Percentiles rank a stretch among this genome's conserved stretches.
Conservation (phyloP, 176 grass and related monocot species). For the Eragrostis curvula region DNA sequence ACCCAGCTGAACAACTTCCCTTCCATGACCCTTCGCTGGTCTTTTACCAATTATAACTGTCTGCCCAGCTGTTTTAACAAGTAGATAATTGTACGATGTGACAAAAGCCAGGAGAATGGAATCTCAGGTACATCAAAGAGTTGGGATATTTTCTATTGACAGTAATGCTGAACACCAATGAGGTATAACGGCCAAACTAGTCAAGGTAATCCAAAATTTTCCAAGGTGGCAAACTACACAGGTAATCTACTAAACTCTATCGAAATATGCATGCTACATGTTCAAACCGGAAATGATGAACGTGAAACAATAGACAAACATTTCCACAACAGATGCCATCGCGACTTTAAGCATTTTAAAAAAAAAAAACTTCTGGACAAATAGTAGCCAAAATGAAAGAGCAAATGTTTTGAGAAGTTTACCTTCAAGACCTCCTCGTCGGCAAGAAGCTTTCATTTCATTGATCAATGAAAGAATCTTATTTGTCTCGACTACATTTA, state of each 20-base stretch:
- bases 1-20: constrained; percentile 93
- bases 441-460: constrained; percentile 73
- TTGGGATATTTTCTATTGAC: neutral
- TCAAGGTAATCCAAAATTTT: neutral
- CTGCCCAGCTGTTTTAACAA: constrained; percentile 63
- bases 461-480: constrained; percentile 75
- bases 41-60: constrained; percentile 79
- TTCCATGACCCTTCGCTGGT: constrained; percentile 89
- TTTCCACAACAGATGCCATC: neutral
- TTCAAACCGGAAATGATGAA: neutral
- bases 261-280: constrained; percentile 10
- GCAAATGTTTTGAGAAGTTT: constrained; percentile 27
- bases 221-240: neutral
- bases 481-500: constrained; percentile 57
- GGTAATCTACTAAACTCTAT: neutral
- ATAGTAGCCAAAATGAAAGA: constrained; percentile 2
- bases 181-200: constrained; percentile 3
- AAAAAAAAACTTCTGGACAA: neutral
- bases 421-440: constrained; percentile 69
- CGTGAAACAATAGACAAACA: constrained; percentile 3
- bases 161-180: constrained; percentile 26
- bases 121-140: neutral
- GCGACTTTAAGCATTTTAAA: constrained; percentile 1
- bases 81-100: neutral
- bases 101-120: constrained; percentile 14